phyloP scores from a whole-genome alignment of 176 grass and related monocot species.

The Hsuehochloa calcarea region DNA sequence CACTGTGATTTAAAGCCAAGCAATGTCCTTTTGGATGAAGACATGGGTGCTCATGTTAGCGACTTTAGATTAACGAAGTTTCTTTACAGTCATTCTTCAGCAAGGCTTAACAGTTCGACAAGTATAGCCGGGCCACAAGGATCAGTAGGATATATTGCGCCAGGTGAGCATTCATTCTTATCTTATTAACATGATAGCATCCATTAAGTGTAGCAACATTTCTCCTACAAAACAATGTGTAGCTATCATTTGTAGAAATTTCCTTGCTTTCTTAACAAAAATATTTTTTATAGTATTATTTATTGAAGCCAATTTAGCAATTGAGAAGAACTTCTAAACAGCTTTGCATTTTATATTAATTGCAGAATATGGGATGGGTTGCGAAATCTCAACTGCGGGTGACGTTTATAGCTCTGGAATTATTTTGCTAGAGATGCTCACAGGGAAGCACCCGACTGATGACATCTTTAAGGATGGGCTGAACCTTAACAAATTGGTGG shows the following conservation, averaged over 20 bases:
- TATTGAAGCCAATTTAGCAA: neutral
- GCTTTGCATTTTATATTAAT: neutral
- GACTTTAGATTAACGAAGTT: conserved; percentile 50
- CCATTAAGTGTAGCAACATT: no score
- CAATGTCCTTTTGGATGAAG: conserved; percentile 46
- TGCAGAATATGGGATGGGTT: neutral
- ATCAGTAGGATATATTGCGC: conserved; percentile 47
- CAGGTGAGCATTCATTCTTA: conserved; percentile 10
- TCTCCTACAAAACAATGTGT: no score
- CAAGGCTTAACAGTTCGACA: neutral
- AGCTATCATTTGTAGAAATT: neutral
- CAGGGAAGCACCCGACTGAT: neutral
- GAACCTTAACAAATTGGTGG: neutral
- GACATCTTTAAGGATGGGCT: neutral
- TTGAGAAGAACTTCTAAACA: neutral
- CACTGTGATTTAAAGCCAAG: conserved; percentile 61
- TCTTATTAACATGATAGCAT: neutral
- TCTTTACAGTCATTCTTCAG: neutral
- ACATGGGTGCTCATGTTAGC: conserved; percentile 32
- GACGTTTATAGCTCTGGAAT: neutral
- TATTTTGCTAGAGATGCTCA: neutral
- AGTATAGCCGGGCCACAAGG: conserved; percentile 21
- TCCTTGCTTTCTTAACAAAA: neutral
- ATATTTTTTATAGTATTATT: no score
- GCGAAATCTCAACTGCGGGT: neutral